Base-by-base conservation (phyloP, 2,329 filamentous ascomycete genomes). In the Verticillium isaacii region DNA sequence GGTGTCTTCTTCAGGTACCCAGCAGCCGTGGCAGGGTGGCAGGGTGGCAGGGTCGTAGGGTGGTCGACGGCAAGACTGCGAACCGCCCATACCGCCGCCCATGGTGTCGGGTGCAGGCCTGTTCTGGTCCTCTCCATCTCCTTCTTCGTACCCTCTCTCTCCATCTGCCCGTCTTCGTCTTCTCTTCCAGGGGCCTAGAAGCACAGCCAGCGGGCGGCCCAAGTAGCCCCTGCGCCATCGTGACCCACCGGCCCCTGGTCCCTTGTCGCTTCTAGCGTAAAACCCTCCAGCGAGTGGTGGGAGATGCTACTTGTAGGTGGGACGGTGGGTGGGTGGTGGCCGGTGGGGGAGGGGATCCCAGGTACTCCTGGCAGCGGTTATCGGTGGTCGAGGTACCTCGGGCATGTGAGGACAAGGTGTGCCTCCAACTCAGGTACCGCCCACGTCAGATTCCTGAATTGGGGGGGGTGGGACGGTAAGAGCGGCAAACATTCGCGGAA, bases 171-270 rank as follows among this genome's bases (percentile, higher is more conserved):
- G 9, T 45, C 8, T 45, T 45, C 39, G n/a, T n/a, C 7, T 9
- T 45, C 39, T 5, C n/a, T 36, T 36, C 19, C 45, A 11, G 23
- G 11, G 19, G 45, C n/a, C 45, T 11, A 52, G 45, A 34, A 23
- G 55, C 34, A 34, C 32, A 57, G 25, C 59, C 63, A 65, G 62
- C 37, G 56, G 36, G 60, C 55, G 63, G 63, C 62, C 63, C 62
- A 64, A 65, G 63, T 64, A 56, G 64, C 60, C 63, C 63, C 62
- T 65, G 62, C 62, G 59, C 62, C 57, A 37, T 29, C 57, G 54
- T 23, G 45, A 19, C 23, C 45, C 45, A 52, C 45, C 19, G 19
- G 19, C 45, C 45, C 45, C 45, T 52, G 45, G 45, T 52, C 45
- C 45, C 45, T 52, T 19, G 19, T 52, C 45, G 45, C 45, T 52